Base-by-base conservation (phyloP, 228 moss, liverwort and hornwort genomes). In the Sphagnum magellanicum region DNA sequence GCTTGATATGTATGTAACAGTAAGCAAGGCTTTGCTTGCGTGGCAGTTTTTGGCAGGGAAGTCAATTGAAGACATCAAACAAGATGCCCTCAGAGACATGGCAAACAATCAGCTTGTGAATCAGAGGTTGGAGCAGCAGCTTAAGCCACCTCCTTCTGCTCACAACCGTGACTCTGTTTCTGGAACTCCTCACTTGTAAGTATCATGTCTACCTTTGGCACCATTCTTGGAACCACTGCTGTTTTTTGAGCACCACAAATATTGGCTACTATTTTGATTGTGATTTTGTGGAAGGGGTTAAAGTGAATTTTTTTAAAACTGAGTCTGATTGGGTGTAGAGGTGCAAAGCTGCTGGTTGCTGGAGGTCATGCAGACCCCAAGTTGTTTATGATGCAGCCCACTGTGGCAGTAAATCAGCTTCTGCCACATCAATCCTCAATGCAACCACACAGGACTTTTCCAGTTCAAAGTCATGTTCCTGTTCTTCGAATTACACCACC, bases 1-100 rank as follows among this genome's bases (percentile, higher is more conserved):
- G 14, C 58, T 58, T 58, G 58, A 9, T 47, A 62, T 62, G 47
- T 47, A 5, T 62, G 15, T 62, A 47, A 62, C 61, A 62, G 16
- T 62, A 62, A 62, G 8, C 16, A 16, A 16, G 15, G 16, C 61
- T 62, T 16, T 32, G 32, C 32, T 55, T 8, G 60, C 15, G 57
- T 69, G 50, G 59, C 73, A 86, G 82, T 62, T 86, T 66, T 77
- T 81, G 50, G 75, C 82, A 67, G 86, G 82, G 61, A 82, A 86
- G 73, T 73, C 79, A 6, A 61, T 69, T 50, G 75, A 79, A 63
- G 79, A 82, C 65, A 86, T 86, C 72, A 86, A 75, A 64, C 77
- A 73, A 73, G 86, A 86, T 68, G 82, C 79, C 15, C 14, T 79
- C 4, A 79, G 81, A 73, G 82, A 82, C 60, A 66, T 86, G 77